Evolutionary conservation across 345 rosid genomes (phyloP).

Genomic region (Draba incana): DNA sequence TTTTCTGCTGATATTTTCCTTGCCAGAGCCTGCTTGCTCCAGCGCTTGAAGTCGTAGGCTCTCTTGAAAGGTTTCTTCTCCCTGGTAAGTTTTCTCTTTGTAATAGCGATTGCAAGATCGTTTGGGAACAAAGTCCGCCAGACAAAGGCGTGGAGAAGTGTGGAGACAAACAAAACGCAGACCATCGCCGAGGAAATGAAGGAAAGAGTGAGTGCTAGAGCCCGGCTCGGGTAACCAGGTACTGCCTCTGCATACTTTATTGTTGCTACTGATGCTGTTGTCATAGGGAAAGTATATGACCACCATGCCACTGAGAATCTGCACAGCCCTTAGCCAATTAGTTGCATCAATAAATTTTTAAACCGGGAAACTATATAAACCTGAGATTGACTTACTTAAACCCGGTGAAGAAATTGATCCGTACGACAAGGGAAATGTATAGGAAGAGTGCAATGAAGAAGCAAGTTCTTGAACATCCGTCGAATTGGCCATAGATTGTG

Average conservation of each 20-base stretch:
- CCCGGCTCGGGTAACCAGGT: slow-evolving; percentile 61
- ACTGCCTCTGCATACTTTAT: slow-evolving; percentile 87
- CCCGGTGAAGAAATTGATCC: slow-evolving; percentile 95
- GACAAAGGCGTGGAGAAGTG: slow-evolving; percentile 79
- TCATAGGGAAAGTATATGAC: slow-evolving; percentile 98
- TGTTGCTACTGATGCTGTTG: slow-evolving; percentile 84
- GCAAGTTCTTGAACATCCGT: slow-evolving; percentile 80
- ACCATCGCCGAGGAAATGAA: slow-evolving; percentile 87
- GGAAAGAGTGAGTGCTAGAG: slow-evolving; percentile 71
- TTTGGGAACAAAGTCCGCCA: slow-evolving; percentile 80
- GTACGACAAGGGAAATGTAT: slow-evolving; percentile 67
- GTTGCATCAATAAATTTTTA: slow-evolving; percentile 5
- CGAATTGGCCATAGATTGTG: slow-evolving; percentile 76
- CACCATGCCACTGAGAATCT: slow-evolving; percentile 98
- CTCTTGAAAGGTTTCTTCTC: slow-evolving; percentile 67
- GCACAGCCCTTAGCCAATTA: slow-evolving; percentile 21
- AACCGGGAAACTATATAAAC: background rate
- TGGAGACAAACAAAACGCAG: slow-evolving; percentile 59
- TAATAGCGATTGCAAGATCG: slow-evolving; percentile 87
- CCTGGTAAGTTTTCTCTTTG: slow-evolving; percentile 60
- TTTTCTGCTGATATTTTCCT: slow-evolving; percentile 52
- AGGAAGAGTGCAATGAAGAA: slow-evolving; percentile 87
- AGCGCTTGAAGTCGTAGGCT: slow-evolving; percentile 64
- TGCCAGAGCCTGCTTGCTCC: slow-evolving; percentile 72
- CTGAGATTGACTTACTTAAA: slow-evolving; percentile 57